A percentile compares a stretch with the other conserved stretches of the same genome.
Evolutionary conservation across 148 eudicot species (phyloP).

Genomic region (Diospyros lotus): DNA sequence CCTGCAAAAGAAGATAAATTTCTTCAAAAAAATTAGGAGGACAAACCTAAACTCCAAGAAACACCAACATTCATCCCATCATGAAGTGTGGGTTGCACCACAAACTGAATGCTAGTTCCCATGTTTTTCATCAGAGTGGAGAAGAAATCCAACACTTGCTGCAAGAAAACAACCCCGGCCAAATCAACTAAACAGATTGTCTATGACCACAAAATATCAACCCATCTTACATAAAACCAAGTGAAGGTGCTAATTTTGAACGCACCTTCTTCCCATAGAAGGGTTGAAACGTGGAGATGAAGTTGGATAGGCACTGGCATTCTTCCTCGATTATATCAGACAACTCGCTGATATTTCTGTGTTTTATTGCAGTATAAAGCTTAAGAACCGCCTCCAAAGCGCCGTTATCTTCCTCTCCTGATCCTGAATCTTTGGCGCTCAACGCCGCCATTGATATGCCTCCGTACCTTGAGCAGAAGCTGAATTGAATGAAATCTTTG

Average conservation of each 20-base stretch:
- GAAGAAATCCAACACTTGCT: conserved; percentile 64
- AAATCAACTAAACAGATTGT: not conserved
- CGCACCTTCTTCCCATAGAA: conserved; percentile 52
- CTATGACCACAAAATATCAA: too few relatives aligned
- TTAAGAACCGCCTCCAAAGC: conserved; percentile 42
- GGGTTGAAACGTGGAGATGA: conserved; percentile 35
- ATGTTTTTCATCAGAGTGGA: conserved; percentile 33
- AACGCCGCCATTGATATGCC: not conserved
- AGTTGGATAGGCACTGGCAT: conserved; percentile 51
- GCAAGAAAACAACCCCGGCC: conserved; percentile 6
- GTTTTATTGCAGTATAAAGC: conserved; percentile 42
- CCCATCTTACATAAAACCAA: too few relatives aligned
- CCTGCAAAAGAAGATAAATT: not conserved
- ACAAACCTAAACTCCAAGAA: conserved; percentile 57
- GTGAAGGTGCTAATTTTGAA: not conserved
- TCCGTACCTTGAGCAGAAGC: not conserved
- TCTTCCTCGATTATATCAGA: conserved; percentile 57
- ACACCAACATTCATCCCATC: conserved; percentile 62
- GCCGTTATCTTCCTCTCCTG: conserved; percentile 26
- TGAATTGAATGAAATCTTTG: not conserved
- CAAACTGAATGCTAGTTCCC: conserved; percentile 49
- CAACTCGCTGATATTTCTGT: conserved; percentile 28
- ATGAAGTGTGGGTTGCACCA: conserved; percentile 37
- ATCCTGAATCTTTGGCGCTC: conserved; percentile 13
- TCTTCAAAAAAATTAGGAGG: not conserved